phyloP scores from a whole-genome alignment of 2,329 filamentous ascomycete genomes.

The Diplodia scrobiculata region DNA sequence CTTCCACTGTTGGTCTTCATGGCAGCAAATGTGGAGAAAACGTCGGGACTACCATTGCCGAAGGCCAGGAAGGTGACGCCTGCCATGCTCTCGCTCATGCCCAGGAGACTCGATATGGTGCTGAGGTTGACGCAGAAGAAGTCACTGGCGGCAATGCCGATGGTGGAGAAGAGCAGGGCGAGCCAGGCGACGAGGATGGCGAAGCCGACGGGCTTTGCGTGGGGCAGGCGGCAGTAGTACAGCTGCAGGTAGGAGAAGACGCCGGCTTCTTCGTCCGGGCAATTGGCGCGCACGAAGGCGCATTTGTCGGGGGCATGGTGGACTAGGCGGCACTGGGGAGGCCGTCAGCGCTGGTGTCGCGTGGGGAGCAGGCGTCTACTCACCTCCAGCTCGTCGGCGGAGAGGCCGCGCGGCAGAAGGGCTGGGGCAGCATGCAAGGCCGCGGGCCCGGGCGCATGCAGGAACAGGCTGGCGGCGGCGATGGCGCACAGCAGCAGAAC shows the following conservation, averaged over 20 bases:
- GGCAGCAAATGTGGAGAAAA: conserved; percentile 97
- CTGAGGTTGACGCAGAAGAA: conserved; percentile 97
- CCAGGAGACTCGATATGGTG: conserved; percentile 84
- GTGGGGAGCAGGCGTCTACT: conserved; percentile 3
- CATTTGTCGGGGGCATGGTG: conserved; percentile 79
- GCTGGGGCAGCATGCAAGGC: background rate
- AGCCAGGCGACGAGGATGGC: conserved; percentile 78
- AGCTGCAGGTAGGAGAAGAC: conserved; percentile 84
- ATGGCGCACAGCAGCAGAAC: conserved; percentile 45
- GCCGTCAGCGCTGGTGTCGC: background rate
- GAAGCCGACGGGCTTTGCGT: conserved; percentile 76
- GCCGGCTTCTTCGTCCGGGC: conserved; percentile 84
- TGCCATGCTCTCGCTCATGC: conserved; percentile 92
- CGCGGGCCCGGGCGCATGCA: background rate
- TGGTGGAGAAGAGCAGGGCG: conserved; percentile 87
- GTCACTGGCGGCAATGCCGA: conserved; percentile 95
- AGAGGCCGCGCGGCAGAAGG: conserved; percentile 4
- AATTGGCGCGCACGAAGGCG: conserved; percentile 79
- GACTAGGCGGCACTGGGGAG: conserved; percentile 68
- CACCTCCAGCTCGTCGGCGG: conserved; percentile 43
- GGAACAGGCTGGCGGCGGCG: conserved; percentile 38
- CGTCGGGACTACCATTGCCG: conserved; percentile 95
- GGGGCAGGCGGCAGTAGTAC: conserved; percentile 80
- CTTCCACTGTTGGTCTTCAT: conserved; percentile 98
- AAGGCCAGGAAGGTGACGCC: conserved; percentile 96